Evolutionary conservation across 2,329 filamentous ascomycete genomes (phyloP), one percentile per base, ranked within the genome.

Genomic region (Coniosporium tulheliwenetii): DNA sequence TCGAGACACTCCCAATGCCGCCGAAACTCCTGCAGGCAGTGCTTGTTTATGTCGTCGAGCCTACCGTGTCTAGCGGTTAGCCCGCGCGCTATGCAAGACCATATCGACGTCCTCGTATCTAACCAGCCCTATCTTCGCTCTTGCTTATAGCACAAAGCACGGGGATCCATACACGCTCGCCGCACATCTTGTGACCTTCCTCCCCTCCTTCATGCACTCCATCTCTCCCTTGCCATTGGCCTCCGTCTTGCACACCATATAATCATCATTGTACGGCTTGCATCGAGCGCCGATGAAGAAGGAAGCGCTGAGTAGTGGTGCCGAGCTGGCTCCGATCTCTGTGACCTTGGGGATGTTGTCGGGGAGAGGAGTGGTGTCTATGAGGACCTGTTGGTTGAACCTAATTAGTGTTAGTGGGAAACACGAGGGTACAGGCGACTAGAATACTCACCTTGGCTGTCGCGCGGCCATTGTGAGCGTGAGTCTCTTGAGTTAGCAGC

Each of bases 191-290:
- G 91, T 98, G 46, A 98, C 91, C 64, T 91, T 84, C 62, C 91
- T 77, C 43, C 91, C 91, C 69, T 98, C 91, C 72, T 85, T 89
- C 74, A 98, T 68, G 67, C 91, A 98, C 52, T 94, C 85, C 48
- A 93, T 64, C 71, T 98, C 91, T 61, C 86, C 91, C 64, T 76
- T 78, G 54, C 91, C 91, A 47, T 84, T 81, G 55, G 85, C 79
- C 67, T 95, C 86, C 52, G 77, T 84, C 80, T 98, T 98, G 81
- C 91, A 98, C 70, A 93, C 84, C 89, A 98, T 98, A 69, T 82
- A 98, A 67, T 98, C 91, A 71, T 98, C 91, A 66, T 96, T 96
- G 73, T 87, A 98, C 43, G 83, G 71, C 61, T 76, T 81, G 79
- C 91, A 98, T 58, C 89, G 81, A 50, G 86, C 87, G 48, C 91